Base-by-base conservation (phyloP, 768 basidiomycete genomes). In the Cystofilobasidium capitatum region DNA sequence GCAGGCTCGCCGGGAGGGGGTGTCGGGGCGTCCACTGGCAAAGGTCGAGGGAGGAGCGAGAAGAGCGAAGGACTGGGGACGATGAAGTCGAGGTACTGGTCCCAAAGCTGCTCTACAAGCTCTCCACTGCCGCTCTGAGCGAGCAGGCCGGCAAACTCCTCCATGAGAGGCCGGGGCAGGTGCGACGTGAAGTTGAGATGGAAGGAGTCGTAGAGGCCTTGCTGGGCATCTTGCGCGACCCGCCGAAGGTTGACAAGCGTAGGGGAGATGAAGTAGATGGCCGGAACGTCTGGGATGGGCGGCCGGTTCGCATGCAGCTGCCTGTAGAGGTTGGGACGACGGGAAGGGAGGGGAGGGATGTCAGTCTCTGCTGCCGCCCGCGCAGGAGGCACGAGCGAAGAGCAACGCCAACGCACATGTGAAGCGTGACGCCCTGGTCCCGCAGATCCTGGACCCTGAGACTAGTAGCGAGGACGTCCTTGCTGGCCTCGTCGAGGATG, bases 11-110 rank as follows among this genome's bases (percentile, higher is more conserved):
- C 20, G 2, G 42, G 35, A 10, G 58, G n/a, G 10, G 68, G 7
- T 12, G 68, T 31, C 17, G 62, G 29, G 3, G 68, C 42, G 22
- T 31, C 33, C 4, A 17, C 51, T 12, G 51, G 31, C 26, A 55
- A 31, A 26, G 58, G 71, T 33, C 75, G 69, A 1, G 89, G 84
- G 12, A 96, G 77, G 22, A 98, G 82, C 37, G 93, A 96, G 79
- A 98, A 99, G 31, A 98, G 80, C 4, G 89, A 89, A 4, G 89
- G 85, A 3, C 92, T 91, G 35, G 96, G 96, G 1, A 89, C 83
- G 57, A 99, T 87, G 78, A 97, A 99, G 58, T 96, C 93, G 22
- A 99, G 83, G 75, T 97, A 94, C 78, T 99, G 96, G 75, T 99
- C 96, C 54, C 92, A 83, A 31, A 99, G 87, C 85, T 96, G 77